phyloP scores from a whole-genome alignment of 257 asterid species.

The Plantago elongata region DNA sequence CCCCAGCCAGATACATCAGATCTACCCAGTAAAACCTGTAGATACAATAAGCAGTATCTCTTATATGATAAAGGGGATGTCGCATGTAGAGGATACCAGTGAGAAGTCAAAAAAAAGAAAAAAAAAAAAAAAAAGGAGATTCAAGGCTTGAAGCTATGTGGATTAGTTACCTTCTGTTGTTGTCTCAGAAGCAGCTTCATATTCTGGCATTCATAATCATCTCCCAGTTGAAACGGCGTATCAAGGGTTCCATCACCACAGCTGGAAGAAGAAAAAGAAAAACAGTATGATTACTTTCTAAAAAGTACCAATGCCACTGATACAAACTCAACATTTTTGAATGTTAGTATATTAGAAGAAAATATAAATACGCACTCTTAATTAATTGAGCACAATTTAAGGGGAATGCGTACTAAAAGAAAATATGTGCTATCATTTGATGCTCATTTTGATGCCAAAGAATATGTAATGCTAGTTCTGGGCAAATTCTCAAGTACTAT shows the following conservation, averaged over 20 bases:
- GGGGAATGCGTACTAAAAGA: too few species aligned
- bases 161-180: slow-evolving; percentile 72
- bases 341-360: neutral
- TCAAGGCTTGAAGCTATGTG: neutral
- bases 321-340: slow-evolving; percentile 14
- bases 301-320: slow-evolving; percentile 3
- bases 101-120: too few species aligned
- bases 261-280: slow-evolving; percentile 46
- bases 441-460: too few species aligned
- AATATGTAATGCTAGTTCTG: too few species aligned
- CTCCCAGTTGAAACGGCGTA: slow-evolving; percentile 80
- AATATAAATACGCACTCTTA: too few species aligned
- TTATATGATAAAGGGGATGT: too few species aligned
- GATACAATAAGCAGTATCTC: slow-evolving; percentile 6
- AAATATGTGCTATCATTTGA: too few species aligned
- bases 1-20: slow-evolving; percentile 99
- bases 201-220: slow-evolving; percentile 87
- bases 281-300: slow-evolving; percentile 18
- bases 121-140: neutral
- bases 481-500: too few species aligned
- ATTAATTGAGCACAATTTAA: too few species aligned
- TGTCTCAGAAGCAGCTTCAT: slow-evolving; percentile 97
- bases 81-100: too few species aligned
- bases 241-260: slow-evolving; percentile 98
- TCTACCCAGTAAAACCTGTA: slow-evolving; percentile 83